Evolutionary conservation across 2,329 filamentous ascomycete genomes (phyloP).

Genomic region (Dactylonectria macrodidyma): DNA sequence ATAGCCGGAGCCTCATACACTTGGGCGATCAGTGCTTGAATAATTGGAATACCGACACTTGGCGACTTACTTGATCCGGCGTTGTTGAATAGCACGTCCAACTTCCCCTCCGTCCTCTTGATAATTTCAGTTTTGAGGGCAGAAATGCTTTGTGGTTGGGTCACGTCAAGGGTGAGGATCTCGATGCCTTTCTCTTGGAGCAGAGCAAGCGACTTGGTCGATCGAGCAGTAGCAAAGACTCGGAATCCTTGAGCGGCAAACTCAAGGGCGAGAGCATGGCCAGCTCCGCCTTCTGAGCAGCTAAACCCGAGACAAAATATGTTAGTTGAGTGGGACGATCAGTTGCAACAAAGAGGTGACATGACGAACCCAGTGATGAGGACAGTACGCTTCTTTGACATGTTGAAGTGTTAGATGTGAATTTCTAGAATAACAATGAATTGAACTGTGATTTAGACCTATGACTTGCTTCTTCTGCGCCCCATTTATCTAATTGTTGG

Average conservation of each 20-base stretch:
- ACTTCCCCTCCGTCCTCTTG: constrained; percentile 20
- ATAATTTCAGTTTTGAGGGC: constrained; percentile 23
- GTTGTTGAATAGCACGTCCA: constrained; percentile 36
- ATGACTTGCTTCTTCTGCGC: too few species aligned
- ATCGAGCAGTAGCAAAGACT: constrained; percentile 35
- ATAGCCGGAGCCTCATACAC: constrained; percentile 32
- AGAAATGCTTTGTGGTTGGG: constrained; percentile 29
- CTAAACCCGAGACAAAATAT: neutral
- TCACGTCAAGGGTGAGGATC: constrained; percentile 29
- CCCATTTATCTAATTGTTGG: too few species aligned
- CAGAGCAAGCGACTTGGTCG: constrained; percentile 12
- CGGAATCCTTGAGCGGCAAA: constrained; percentile 28
- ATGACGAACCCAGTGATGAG: constrained; percentile 33
- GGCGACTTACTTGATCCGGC: constrained; percentile 26
- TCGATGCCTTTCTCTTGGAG: constrained; percentile 33
- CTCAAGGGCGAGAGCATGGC: constrained; percentile 33
- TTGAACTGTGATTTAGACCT: too few species aligned
- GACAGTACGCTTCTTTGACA: constrained; percentile 9
- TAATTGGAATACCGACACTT: neutral
- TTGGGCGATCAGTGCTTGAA: neutral
- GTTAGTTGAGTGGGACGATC: neutral
- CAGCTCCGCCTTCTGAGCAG: constrained; percentile 30
- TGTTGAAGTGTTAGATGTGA: too few species aligned
- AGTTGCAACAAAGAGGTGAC: neutral
- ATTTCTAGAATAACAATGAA: too few species aligned